Conservation (phyloP, 2,329 filamentous ascomycete species). For the Passalora sequoiae region DNA sequence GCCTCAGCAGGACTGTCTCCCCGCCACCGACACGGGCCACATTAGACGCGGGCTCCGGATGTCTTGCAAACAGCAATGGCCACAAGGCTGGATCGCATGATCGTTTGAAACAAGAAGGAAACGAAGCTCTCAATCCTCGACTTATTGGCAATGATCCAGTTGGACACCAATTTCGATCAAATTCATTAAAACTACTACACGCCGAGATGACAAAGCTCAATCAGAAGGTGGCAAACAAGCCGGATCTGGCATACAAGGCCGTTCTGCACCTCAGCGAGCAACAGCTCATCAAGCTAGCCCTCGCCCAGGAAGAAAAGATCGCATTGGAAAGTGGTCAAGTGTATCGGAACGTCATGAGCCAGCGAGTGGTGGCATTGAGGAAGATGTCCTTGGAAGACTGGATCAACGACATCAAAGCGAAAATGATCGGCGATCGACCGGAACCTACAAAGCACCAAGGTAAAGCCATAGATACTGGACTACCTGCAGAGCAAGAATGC, state of each 20-base stretch:
- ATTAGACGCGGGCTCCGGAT: conserved; percentile 1
- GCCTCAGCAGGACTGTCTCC: conserved; percentile 21
- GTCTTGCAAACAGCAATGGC: conserved; percentile 11
- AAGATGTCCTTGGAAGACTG: conserved; percentile 70
- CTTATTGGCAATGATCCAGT: conserved; percentile 52
- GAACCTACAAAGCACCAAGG: conserved; percentile 24
- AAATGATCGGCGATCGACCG: conserved; percentile 18
- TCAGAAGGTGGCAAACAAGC: conserved; percentile 28
- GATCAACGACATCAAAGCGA: conserved; percentile 42
- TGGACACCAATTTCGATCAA: conserved; percentile 31
- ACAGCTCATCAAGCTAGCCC: conserved; percentile 60
- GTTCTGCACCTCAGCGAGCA: conserved; percentile 58
- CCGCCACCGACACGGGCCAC: conserved; percentile 16
- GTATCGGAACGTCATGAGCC: conserved; percentile 80
- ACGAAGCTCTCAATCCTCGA: conserved; percentile 57
- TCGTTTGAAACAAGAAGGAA: conserved; percentile 9
- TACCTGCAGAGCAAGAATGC: conserved; percentile 64
- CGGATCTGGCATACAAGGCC: conserved; percentile 35
- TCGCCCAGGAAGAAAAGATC: conserved; percentile 73
- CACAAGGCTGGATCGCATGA: conserved; percentile 5
- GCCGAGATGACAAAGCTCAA: conserved; percentile 64
- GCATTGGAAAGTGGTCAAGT: conserved; percentile 64
- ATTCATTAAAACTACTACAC: conserved; percentile 57
- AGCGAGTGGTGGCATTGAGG: conserved; percentile 68
- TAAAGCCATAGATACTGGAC: conserved; percentile 59